Conservation (phyloP, 441 rosid genomes). For the Pelargonium fulgidum region DNA sequence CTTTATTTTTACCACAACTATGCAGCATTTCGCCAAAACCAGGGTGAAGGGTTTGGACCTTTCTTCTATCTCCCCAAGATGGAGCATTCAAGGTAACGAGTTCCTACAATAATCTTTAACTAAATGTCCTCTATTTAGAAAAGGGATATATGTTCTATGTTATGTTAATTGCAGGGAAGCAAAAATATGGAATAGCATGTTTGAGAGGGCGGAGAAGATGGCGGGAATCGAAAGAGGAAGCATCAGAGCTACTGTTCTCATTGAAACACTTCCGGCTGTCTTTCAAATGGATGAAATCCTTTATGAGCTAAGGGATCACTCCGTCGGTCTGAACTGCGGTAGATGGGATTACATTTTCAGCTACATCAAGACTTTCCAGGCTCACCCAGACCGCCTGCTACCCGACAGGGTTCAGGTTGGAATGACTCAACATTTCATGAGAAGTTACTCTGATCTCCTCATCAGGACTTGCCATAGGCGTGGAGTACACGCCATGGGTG, state of each 20-base stretch:
- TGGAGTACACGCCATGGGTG: conserved; percentile 94
- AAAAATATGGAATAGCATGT: conserved; percentile 78
- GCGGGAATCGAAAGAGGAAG: conserved; percentile 78
- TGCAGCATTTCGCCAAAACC: conserved; percentile 51
- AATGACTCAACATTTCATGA: conserved; percentile 91
- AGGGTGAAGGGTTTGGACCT: conserved; percentile 77
- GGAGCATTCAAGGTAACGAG: conserved; percentile 74
- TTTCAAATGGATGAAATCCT: conserved; percentile 94
- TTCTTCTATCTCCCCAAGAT: conserved; percentile 93
- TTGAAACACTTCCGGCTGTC: conserved; percentile 89
- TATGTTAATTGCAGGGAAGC: conserved; percentile 66
- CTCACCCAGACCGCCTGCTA: conserved; percentile 67
- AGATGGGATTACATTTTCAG: conserved; percentile 96
- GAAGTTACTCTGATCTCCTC: conserved; percentile 84
- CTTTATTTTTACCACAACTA: conserved; percentile 79
- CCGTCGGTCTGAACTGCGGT: conserved; percentile 84
- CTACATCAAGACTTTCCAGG: conserved; percentile 86
- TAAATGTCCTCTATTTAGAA: not conserved
- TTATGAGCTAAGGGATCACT: conserved; percentile 73
- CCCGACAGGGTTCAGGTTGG: conserved; percentile 80
- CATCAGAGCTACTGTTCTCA: conserved; percentile 78
- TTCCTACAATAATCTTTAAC: too few species aligned
- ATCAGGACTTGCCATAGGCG: conserved; percentile 77
- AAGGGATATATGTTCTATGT: not conserved
- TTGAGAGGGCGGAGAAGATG: conserved; percentile 77